Base-by-base conservation (phyloP, 148 eudicot genomes). In the Beta vulgaris region DNA sequence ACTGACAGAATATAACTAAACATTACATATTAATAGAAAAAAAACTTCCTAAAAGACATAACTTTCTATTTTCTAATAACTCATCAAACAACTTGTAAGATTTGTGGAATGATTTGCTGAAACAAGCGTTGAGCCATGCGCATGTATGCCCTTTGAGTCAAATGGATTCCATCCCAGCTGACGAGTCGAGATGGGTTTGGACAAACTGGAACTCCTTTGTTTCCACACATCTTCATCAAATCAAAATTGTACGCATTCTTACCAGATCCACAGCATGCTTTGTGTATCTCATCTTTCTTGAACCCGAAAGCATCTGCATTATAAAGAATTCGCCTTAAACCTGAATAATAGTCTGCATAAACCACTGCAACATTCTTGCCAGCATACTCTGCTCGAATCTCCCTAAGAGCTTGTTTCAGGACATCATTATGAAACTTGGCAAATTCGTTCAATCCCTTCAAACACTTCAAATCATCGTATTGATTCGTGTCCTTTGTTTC, bases 231-330 rank as follows among this genome's bases (percentile, higher is more conserved):
- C 21, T 26, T 73, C 21, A 34, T 59, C 76, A 73, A 29, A 42
- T 73, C 26, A 29, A 73, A 58, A 16, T 73, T 58, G 42, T 59
- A 73, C 3, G 11, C 46, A 26, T 75, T 80, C 40, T 69, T 43
- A 57, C 74, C 74, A 35, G 51, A 69, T 29, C 82, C 82, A 39
- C 82, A 80, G 53, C 82, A 80, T 0, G 82, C 73, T 12, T 25
- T 75, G 0, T 60, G 77, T 14, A 77, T 10, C 7, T 21, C 37
- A 14, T 51, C 71, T 32, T 48, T 43, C 18, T 74, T 63, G 36
- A 74, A 79, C 14, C 78, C 82, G 60, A 69, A 26, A 39, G 67
- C 60, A 58, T 69, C 73, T 14, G 69, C 78, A 26, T 73, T 73
- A 18, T 32, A 16, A 23, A 79, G 68, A 71, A 79, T 66, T 74